Percentiles rank a stretch among this genome's conserved stretches.
Evolutionary conservation across 495 filamentous ascomycete genomes (phyloP).

Genomic region (Hapsidospora chrysogenum): DNA sequence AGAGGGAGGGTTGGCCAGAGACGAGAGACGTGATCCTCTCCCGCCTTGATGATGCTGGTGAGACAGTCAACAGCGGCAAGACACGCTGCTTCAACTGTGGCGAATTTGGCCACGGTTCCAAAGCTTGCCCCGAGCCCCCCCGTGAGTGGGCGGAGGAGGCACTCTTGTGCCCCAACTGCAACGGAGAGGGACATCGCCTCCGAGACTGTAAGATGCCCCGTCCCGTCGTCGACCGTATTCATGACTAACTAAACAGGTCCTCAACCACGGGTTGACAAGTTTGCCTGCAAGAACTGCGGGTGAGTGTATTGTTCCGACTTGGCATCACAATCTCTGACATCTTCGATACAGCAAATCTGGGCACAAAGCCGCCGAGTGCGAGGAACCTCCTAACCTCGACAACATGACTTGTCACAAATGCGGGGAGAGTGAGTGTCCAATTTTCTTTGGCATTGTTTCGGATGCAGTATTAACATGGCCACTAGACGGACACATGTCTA

Average conservation of each 20-base stretch:
- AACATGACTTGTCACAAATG: constrained; percentile 50
- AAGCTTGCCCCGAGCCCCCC: constrained; percentile 48
- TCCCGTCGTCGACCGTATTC: constrained; percentile 5
- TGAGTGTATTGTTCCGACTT: constrained; percentile 19
- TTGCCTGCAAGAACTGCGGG: constrained; percentile 74
- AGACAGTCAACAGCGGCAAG: constrained; percentile 46
- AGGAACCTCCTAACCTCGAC: constrained; percentile 49
- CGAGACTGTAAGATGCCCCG: constrained; percentile 42
- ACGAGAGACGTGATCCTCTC: constrained; percentile 50
- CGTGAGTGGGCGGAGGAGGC: constrained; percentile 23
- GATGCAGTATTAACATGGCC: no score
- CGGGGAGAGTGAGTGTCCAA: constrained; percentile 19
- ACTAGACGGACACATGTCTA: constrained; percentile 73
- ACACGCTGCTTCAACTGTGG: constrained; percentile 56
- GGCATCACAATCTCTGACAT: neutral
- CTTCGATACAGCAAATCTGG: constrained; percentile 14
- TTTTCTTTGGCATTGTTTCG: no score
- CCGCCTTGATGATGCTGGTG: constrained; percentile 57
- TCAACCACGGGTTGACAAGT: constrained; percentile 33
- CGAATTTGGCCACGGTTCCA: constrained; percentile 57
- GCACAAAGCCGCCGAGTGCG: constrained; percentile 22
- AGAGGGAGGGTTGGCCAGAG: constrained; percentile 45
- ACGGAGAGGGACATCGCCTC: constrained; percentile 45
- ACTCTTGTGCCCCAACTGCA: constrained; percentile 66
- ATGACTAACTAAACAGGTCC: constrained; percentile 24